These are phyloP conservation scores for Neurospora cerealis DNA, from an alignment of 495 filamentous ascomycete genomes.

Conservation along the genomic window DNA sequence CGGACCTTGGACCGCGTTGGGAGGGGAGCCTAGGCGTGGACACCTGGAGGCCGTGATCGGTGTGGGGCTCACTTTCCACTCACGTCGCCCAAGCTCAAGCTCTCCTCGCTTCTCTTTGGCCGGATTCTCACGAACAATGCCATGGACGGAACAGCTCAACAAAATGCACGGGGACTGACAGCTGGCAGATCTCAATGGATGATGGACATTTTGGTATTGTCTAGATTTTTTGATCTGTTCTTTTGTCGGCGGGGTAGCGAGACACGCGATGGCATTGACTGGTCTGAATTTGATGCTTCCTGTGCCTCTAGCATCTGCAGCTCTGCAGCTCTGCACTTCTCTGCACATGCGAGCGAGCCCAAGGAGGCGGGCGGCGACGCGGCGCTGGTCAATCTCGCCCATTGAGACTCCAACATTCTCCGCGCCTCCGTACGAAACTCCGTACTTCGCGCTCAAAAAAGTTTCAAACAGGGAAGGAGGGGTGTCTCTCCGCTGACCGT, in stretches of 20 bases:
- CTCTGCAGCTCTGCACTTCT: not conserved
- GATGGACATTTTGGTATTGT: not conserved
- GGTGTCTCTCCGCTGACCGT: not conserved
- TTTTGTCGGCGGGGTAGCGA: not conserved
- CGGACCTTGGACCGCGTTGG: not conserved
- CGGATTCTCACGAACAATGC: not conserved
- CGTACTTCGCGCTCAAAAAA: not conserved
- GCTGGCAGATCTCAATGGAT: not conserved
- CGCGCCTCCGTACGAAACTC: not conserved
- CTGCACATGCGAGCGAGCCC: not conserved
- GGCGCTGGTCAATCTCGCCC: not conserved
- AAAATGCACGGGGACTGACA: not conserved
- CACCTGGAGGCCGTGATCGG: slow-evolving; percentile 17
- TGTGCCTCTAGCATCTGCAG: not conserved
- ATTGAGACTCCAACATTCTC: not conserved
- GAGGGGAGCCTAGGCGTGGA: not conserved
- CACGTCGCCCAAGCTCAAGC: slow-evolving; percentile 13
- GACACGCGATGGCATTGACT: not conserved
- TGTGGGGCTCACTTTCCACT: slow-evolving; percentile 9
- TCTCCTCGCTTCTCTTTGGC: not conserved
- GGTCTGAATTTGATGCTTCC: not conserved
- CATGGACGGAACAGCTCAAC: not conserved
- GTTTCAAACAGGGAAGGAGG: not conserved
- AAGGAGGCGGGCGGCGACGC: not conserved
- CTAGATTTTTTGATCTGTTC: not conserved